Percentiles rank a stretch among this genome's conserved stretches.
Conservation (phyloP, 2,329 filamentous ascomycete species). For the Stylonectria norvegica region DNA sequence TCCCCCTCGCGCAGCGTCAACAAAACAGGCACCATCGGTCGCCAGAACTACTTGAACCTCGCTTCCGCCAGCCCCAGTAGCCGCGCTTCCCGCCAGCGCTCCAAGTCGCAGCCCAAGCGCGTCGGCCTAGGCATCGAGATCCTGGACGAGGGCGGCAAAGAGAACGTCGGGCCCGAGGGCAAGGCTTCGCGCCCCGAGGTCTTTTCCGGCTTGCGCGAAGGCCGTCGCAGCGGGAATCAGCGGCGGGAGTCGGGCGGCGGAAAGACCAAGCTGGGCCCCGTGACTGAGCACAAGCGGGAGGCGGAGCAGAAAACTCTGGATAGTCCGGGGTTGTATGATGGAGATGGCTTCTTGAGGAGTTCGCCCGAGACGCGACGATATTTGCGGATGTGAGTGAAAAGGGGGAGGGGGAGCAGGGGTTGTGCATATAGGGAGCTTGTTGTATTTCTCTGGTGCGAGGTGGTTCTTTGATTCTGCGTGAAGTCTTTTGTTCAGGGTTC, state of each 20-base stretch:
- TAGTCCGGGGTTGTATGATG: conserved; percentile 43
- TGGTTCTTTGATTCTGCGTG: conserved; percentile 4
- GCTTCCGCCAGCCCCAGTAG: conserved; percentile 29
- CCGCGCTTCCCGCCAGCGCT: conserved; percentile 5
- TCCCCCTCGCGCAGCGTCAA: conserved; percentile 30
- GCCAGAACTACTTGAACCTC: conserved; percentile 46
- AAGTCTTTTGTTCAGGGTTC: conserved; percentile 12
- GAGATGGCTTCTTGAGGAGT: conserved; percentile 43
- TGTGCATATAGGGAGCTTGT: too few relatives aligned
- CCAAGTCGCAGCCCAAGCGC: conserved; percentile 9
- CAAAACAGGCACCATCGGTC: conserved; percentile 35
- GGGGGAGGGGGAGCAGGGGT: not conserved
- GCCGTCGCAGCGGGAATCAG: conserved; percentile 17
- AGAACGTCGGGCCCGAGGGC: conserved; percentile 24
- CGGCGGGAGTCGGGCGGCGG: conserved; percentile 14
- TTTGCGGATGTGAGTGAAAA: conserved; percentile 27
- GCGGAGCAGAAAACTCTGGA: conserved; percentile 32
- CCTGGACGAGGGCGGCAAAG: conserved; percentile 23
- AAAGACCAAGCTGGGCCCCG: conserved; percentile 24
- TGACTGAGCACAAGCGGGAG: conserved; percentile 24
- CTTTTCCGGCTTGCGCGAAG: conserved; percentile 13
- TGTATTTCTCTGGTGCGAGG: too few relatives aligned
- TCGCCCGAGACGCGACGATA: conserved; percentile 35
- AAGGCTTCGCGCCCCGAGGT: conserved; percentile 15
- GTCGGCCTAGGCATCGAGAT: conserved; percentile 17